Conservation (phyloP, 2,329 filamentous ascomycete species). For the Akanthomyces dipterigenus region DNA sequence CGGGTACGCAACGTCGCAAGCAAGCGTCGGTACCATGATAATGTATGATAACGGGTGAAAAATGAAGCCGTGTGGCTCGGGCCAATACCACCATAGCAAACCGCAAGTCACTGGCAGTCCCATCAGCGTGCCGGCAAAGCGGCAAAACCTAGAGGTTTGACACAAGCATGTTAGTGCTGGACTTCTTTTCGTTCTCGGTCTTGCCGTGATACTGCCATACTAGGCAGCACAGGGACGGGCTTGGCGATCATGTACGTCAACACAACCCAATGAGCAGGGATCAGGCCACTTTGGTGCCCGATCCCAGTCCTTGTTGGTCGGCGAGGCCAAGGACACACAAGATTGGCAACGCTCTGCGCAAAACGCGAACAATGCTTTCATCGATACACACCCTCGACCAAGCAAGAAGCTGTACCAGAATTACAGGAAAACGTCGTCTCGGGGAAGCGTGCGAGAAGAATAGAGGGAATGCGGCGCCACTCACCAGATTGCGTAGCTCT, state of each 20-base stretch:
- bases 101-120: slow-evolving; percentile 33
- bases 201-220: too few species aligned
- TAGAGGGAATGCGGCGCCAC: slow-evolving; percentile 17
- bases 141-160: slow-evolving; percentile 31
- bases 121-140: slow-evolving; percentile 35
- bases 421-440: too few species aligned
- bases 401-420: slow-evolving; percentile 3
- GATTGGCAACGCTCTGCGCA: neutral
- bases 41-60: slow-evolving; percentile 36
- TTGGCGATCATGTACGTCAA: too few species aligned
- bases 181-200: too few species aligned
- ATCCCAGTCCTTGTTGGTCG: neutral
- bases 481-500: slow-evolving; percentile 43
- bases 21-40: slow-evolving; percentile 31
- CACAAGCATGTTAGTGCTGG: neutral
- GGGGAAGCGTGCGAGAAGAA: too few species aligned
- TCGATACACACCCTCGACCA: neutral
- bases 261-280: neutral
- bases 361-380: neutral
- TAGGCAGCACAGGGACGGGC: too few species aligned
- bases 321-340: neutral
- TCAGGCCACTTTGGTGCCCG: neutral
- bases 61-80: slow-evolving; percentile 42
- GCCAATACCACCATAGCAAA: slow-evolving; percentile 44
- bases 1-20: slow-evolving; percentile 39